phyloP scores from a whole-genome alignment of 805 yeast species.

The Ogataea minuta region DNA sequence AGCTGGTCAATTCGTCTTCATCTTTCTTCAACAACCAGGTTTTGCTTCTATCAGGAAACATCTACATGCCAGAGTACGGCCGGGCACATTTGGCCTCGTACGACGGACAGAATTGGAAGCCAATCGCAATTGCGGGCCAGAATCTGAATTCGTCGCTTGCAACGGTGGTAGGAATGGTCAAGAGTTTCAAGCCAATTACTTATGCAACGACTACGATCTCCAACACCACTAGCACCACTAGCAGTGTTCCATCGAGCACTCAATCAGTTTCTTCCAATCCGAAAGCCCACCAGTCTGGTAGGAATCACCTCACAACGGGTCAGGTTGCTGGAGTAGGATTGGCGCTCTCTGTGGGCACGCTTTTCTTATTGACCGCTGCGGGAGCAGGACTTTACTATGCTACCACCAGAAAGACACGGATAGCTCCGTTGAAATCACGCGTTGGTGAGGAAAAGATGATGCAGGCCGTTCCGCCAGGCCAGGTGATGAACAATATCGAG shows the following conservation, averaged over 20 bases:
- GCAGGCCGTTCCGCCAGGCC: constrained; percentile 60
- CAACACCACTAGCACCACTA: constrained; percentile 8
- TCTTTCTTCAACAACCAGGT: constrained; percentile 45
- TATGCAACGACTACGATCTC: constrained; percentile 9
- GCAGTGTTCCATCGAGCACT: constrained; percentile 2
- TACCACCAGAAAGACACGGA: constrained; percentile 39
- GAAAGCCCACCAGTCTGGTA: constrained; percentile 1
- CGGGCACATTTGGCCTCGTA: constrained; percentile 57
- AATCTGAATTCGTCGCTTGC: constrained; percentile 27
- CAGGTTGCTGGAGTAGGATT: constrained; percentile 67
- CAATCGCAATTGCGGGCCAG: constrained; percentile 49
- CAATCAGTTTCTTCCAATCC: neutral
- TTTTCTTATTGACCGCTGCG: constrained; percentile 37
- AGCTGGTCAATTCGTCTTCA: constrained; percentile 31
- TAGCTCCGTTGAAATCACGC: constrained; percentile 49
- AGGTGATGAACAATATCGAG: constrained; percentile 34
- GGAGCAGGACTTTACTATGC: constrained; percentile 38
- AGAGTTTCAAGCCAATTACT: constrained; percentile 19
- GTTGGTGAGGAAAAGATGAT: constrained; percentile 62
- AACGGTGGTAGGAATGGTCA: constrained; percentile 31
- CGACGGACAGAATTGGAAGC: constrained; percentile 68
- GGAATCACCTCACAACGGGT: constrained; percentile 45
- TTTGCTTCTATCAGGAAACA: constrained; percentile 57
- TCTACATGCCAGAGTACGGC: constrained; percentile 52
- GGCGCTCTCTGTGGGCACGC: constrained; percentile 61